Base-by-base conservation (phyloP, 2,329 filamentous ascomycete genomes). In the Penicillium decumbens region DNA sequence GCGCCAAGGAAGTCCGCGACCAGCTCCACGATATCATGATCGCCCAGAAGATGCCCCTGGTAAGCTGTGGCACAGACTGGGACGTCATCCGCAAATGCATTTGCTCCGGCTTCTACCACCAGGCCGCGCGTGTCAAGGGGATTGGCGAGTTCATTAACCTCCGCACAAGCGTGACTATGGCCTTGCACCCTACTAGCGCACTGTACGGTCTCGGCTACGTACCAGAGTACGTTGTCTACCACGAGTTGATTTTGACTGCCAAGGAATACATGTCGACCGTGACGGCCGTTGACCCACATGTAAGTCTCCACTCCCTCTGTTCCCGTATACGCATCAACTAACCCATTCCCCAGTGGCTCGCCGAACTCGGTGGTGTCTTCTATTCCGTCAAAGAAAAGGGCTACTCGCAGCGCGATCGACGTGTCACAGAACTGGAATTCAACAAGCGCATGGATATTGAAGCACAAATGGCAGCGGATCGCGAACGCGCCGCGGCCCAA, bases 211-310 rank as follows among this genome's bases (percentile, higher is more conserved):
- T 90, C 1, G 93, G 93, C 3, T 95, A 95, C 70, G 81, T 95
- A 23, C 93, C 95, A 1, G 93, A 98, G 67, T 97, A 97, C 65
- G 89, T 98, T 45, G 84, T 98, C 37, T 98, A 98, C 72, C 93
- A 98, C 76, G 93, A 98, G 71, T 81, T 98, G 50, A 95, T 98
- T 61, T 82, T 98, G 53, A 98, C 93, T 0, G 89, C 85, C 49
- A 96, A 95, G 67, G 93, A 97, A 68, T 98, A 97, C 75, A 96
- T 98, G 84, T 95, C 89, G 3, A 95, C 89, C 4, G 93, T 98
- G 8, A 98, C 93, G 4, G 83, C 89, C 1, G 93, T 98, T 1
- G 93, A 98, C 68, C 92, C 93, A 45, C 89, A 95, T 67, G 72
- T 75, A 70, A 69, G 72, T 66, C 49, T 40, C 15, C 23, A 28